Base-by-base conservation (phyloP, 192 early-diverging fungal species). In the Mortierella antarctica region DNA sequence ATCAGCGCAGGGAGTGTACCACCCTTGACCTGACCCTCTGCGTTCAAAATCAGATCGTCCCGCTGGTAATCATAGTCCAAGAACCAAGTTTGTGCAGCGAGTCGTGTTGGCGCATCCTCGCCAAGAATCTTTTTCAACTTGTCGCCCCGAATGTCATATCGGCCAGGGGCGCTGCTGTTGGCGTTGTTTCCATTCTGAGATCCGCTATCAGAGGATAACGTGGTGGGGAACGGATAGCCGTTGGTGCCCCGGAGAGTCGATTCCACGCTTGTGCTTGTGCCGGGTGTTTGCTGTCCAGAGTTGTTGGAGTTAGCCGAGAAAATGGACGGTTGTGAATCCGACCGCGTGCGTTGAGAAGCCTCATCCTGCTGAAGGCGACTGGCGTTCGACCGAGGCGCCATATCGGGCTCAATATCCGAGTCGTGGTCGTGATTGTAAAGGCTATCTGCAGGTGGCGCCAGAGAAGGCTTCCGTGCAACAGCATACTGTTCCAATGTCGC, bases 21-120 rank as follows among this genome's bases (percentile, higher is more conserved):
- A 18, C 93, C 93, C 60, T 89, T 93, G 49, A 95, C 86, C 53
- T 89, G 85, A 51, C 92, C 92, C 20, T 95, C 91, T 41, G 80
- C 73, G 70, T 87, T 92, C 71, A 93, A 82, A 48, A 88, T 82
- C 17, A 93, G 65, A 11, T 93, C 92, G 13, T 86, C 77, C 23
- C 67, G 70, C 11, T 68, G 51, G 67, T 92, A 90, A 64, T 92
- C 89, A 74, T 86, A 86, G 8, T 71, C 62, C 39, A 93, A 65
- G 72, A 79, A 92, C 85, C 89, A 86, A 6, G 84, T 62, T 54
- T 81, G 76, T 3, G 69, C 77, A 23, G 77, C 15, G 21, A 71
- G 54, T 13, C 81, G 78, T 53, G 71, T 57, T 9, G 83, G 76
- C 17, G 80, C 82, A 41, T 88, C 88, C 15, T 88, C 88, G 20